These are phyloP conservation scores for Ambrosia hybrid DNA, from an alignment of 140 eudicot species.

Conservation along the genomic window DNA sequence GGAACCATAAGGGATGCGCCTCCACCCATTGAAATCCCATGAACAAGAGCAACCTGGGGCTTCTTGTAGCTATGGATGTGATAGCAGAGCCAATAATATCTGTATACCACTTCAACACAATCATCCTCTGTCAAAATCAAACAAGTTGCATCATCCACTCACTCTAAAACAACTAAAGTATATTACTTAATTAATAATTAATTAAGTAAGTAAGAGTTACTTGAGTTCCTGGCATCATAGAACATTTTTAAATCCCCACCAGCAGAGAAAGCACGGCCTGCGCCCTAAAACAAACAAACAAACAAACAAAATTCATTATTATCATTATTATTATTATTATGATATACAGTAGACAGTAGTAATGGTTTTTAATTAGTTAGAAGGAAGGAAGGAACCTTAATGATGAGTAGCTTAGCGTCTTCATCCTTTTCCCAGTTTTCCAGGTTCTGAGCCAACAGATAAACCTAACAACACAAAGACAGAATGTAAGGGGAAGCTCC, in stretches of 20 bases:
- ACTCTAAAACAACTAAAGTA: no score
- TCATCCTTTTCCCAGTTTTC: slow-evolving; percentile 92
- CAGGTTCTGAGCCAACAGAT: slow-evolving; percentile 61
- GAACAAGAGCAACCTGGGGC: slow-evolving; percentile 89
- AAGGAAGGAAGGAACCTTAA: slow-evolving; percentile 47
- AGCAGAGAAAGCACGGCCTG: slow-evolving; percentile 96
- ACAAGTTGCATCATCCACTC: neutral
- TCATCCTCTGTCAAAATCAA: slow-evolving; percentile 58
- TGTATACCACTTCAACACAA: slow-evolving; percentile 89
- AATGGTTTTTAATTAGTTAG: neutral
- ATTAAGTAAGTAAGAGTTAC: slow-evolving; percentile 28
- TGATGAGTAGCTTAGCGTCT: slow-evolving; percentile 64
- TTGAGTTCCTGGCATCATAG: slow-evolving; percentile 63
- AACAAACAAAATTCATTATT: no score
- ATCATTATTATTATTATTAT: no score
- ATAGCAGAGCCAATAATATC: slow-evolving; percentile 96
- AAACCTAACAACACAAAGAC: slow-evolving; percentile 47
- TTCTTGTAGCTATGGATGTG: slow-evolving; percentile 88
- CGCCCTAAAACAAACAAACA: slow-evolving; percentile 56
- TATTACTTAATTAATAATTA: no score
- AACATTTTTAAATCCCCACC: slow-evolving; percentile 95
- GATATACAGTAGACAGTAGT: neutral
- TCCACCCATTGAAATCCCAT: slow-evolving; percentile 98
- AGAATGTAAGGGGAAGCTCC: no score
- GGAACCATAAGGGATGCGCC: slow-evolving; percentile 98